Conservation (phyloP, 2,329 filamentous ascomycete genomes). For the Thielaviopsis ethacetica region DNA sequence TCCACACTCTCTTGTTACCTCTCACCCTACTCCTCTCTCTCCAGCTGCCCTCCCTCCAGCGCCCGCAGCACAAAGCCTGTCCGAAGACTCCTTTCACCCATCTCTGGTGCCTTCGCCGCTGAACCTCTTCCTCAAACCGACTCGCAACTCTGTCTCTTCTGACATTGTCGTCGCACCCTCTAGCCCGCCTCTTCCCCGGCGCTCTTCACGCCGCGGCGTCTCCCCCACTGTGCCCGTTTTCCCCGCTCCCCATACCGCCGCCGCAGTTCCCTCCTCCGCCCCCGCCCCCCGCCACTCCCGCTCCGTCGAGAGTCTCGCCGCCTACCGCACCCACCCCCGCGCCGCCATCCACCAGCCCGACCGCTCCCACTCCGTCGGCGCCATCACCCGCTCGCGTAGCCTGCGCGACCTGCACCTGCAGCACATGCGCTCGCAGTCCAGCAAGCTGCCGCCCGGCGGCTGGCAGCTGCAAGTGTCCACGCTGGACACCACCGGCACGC, state of each 20-base stretch:
- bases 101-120: neutral
- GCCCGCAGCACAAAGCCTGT: neutral
- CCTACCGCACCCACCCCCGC: neutral
- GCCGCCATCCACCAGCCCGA: neutral
- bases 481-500: slow-evolving; percentile 9
- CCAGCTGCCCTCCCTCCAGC: neutral
- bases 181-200: neutral
- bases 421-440: slow-evolving; percentile 4
- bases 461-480: slow-evolving; percentile 11
- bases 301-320: neutral
- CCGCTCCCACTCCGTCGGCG: slow-evolving; percentile 4
- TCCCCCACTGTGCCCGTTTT: neutral
- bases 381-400: neutral
- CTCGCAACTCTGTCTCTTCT: neutral
- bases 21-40: neutral
- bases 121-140: neutral
- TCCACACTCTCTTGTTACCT: neutral
- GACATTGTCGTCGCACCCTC: neutral
- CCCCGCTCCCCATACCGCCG: neutral
- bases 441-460: slow-evolving; percentile 1
- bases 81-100: neutral
- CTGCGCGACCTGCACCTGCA: slow-evolving; percentile 2
- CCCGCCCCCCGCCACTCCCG: neutral
- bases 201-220: slow-evolving; percentile 5
- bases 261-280: neutral